Evolutionary conservation across 106 monocot genomes (phyloP).

Genomic region (Chionographis japonica): DNA sequence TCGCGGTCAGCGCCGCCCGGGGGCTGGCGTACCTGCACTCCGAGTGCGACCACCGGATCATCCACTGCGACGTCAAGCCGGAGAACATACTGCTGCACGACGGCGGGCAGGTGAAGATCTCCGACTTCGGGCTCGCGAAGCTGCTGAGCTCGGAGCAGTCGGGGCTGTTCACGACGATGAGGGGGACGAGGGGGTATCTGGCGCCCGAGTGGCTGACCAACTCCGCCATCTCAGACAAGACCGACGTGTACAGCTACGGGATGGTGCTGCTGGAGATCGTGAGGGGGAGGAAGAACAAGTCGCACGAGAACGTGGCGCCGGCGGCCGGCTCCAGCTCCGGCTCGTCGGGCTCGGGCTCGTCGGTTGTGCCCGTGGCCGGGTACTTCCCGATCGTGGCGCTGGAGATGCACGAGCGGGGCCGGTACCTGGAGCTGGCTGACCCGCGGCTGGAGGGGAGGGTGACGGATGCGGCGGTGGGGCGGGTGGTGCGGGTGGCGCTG

Average conservation of each 20-base stretch:
- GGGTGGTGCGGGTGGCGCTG: slow-evolving; percentile 50
- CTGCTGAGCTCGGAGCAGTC: slow-evolving; percentile 73
- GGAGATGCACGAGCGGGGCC: slow-evolving; percentile 65
- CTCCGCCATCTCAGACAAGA: slow-evolving; percentile 66
- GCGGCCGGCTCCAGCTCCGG: neutral
- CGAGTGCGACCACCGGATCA: slow-evolving; percentile 62
- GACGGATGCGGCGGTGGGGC: slow-evolving; percentile 37
- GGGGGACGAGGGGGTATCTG: slow-evolving; percentile 84
- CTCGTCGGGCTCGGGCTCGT: neutral
- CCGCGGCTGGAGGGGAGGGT: slow-evolving; percentile 59
- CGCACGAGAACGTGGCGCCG: slow-evolving; percentile 5
- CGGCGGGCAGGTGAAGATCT: slow-evolving; percentile 53
- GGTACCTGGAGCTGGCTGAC: slow-evolving; percentile 51
- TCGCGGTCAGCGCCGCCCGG: slow-evolving; percentile 72
- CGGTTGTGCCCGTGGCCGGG: neutral
- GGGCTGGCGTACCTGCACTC: slow-evolving; percentile 82
- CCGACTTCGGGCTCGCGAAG: slow-evolving; percentile 91
- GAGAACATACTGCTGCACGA: slow-evolving; percentile 87
- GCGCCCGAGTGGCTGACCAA: slow-evolving; percentile 95
- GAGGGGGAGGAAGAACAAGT: slow-evolving; percentile 61
- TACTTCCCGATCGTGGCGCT: slow-evolving; percentile 80
- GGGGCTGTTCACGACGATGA: slow-evolving; percentile 65
- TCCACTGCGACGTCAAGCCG: slow-evolving; percentile 93
- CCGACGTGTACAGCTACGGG: slow-evolving; percentile 95
- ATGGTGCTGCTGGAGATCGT: slow-evolving; percentile 88